Percentiles rank a stretch among this genome's conserved stretches.
These are phyloP conservation scores for Lasiosphaeria ovina DNA, from an alignment of 495 filamentous ascomycete species.

Conservation along the genomic window DNA sequence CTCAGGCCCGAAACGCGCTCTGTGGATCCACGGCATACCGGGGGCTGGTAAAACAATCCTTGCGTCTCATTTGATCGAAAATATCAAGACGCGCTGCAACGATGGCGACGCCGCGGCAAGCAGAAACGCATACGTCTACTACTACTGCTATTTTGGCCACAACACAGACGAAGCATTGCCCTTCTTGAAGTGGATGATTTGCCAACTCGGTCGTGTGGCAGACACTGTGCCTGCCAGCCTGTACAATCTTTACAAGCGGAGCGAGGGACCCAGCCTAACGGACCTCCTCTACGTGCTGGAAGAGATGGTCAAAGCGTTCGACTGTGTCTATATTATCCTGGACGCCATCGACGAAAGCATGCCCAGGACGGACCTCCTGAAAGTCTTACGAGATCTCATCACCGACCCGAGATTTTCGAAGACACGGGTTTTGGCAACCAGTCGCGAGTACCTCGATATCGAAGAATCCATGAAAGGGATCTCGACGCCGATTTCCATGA, in stretches of 20 bases:
- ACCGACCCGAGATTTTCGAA: conserved; percentile 32
- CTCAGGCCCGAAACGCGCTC: conserved; percentile 16
- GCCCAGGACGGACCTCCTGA: conserved; percentile 21
- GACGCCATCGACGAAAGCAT: conserved; percentile 40
- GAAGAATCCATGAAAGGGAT: conserved; percentile 17
- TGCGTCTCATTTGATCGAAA: conserved; percentile 32
- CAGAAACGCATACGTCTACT: conserved; percentile 27
- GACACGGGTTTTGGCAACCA: conserved; percentile 40
- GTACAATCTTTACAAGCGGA: conserved; percentile 13
- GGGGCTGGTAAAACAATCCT: conserved; percentile 45
- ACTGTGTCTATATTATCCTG: conserved; percentile 27
- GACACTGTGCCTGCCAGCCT: conserved; percentile 18
- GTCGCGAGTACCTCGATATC: conserved; percentile 46
- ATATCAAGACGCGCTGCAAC: background rate
- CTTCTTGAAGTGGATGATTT: conserved; percentile 29
- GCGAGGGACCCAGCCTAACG: conserved; percentile 4
- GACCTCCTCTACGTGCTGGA: conserved; percentile 15
- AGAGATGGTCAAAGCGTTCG: conserved; percentile 6
- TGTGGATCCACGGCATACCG: conserved; percentile 44
- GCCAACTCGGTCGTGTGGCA: conserved; percentile 32
- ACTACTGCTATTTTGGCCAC: conserved; percentile 40
- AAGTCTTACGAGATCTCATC: conserved; percentile 24
- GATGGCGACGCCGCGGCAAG: conserved; percentile 11
- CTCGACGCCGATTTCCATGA: conserved; percentile 17
- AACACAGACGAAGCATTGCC: conserved; percentile 33